These are phyloP conservation scores for Termitomyces sp. DNA, from an alignment of 768 basidiomycete genomes.

Conservation along the genomic window DNA sequence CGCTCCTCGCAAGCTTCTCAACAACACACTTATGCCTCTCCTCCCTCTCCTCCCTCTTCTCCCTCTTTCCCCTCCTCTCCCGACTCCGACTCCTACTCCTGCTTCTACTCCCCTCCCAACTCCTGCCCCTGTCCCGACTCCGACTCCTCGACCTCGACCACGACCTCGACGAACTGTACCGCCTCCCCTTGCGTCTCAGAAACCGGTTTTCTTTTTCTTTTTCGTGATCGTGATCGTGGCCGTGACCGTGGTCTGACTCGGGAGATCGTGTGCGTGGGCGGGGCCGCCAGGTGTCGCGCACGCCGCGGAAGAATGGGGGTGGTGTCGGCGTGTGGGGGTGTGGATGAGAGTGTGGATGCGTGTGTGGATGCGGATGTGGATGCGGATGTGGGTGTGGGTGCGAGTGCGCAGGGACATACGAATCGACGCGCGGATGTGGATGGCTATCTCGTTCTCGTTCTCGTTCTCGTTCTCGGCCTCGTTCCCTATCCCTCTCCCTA, in stretches of 20 bases:
- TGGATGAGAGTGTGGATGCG: not conserved
- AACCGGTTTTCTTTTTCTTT: too few relatives aligned
- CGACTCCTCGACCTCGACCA: conserved; percentile 5
- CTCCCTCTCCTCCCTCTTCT: conserved; percentile 29
- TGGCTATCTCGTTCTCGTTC: not conserved
- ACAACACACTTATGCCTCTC: conserved; percentile 40
- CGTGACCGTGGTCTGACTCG: conserved; percentile 2
- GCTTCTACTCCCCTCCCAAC: conserved; percentile 3
- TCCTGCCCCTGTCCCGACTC: conserved; percentile 5
- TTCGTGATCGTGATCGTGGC: too few relatives aligned
- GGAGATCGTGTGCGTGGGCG: not conserved
- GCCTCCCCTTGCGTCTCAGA: conserved; percentile 15
- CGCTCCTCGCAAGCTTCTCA: conserved; percentile 57
- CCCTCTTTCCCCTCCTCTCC: conserved; percentile 17
- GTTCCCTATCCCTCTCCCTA: not conserved
- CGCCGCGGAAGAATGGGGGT: not conserved
- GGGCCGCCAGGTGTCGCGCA: not conserved
- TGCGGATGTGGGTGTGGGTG: not conserved
- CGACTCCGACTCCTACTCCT: conserved; percentile 9
- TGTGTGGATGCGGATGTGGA: not conserved
- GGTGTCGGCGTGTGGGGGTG: not conserved
- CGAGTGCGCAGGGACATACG: not conserved
- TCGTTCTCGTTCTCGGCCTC: conserved; percentile 2
- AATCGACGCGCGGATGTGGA: not conserved
- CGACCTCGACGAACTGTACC: conserved; percentile 5